Base-by-base conservation (phyloP, 371 early-diverging fungal genomes). In the Caulochytrium protostelioides region DNA sequence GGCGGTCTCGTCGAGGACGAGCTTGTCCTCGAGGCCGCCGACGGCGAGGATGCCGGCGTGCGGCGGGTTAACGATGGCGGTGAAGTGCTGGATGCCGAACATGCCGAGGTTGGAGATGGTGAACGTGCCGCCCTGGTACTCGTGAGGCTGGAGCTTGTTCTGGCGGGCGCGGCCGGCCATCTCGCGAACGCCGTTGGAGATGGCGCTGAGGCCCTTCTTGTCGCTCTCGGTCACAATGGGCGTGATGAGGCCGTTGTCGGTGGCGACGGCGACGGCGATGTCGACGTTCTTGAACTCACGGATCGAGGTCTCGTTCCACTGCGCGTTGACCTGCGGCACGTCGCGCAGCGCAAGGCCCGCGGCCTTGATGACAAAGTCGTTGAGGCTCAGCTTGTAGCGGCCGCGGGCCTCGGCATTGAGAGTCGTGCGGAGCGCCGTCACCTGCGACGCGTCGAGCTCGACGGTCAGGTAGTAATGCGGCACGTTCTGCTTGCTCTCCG, bases 51-150 rank as follows among this genome's bases (percentile, higher is more conserved):
- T 95, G 46, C 79, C 78, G 14, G 87, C 63, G 47, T 92, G 91
- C 16, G 91, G 91, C 23, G 89, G 87, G 71, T 92, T 92, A 65
- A 95, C 86, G 52, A 95, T 95, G 39, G 92, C 92, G 26, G 90
- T 83, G 60, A 95, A 95, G 54, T 79, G 70, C 43, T 70, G 68
- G 54, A 91, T 69, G 32, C 87, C 87, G 43, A 60, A 90, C 97
- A 95, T 95, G 54, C 97, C 97, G 44, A 95, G 65, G 71, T 95
- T 95, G 46, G 89, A 87, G 54, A 95, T 87, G 44, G 91, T 82
- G 70, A 95, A 95, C 34, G 82, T 69, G 27, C 97, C 97, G 45
- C 84, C 83, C 61, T 89, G 91, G 74, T 80, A 94, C 68, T 95
- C 92, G 35, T 86, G 70, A 34, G 92, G 97, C 41, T 67, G 62